Conservation (phyloP, 805 yeast species). For the Lachancea cidri region DNA sequence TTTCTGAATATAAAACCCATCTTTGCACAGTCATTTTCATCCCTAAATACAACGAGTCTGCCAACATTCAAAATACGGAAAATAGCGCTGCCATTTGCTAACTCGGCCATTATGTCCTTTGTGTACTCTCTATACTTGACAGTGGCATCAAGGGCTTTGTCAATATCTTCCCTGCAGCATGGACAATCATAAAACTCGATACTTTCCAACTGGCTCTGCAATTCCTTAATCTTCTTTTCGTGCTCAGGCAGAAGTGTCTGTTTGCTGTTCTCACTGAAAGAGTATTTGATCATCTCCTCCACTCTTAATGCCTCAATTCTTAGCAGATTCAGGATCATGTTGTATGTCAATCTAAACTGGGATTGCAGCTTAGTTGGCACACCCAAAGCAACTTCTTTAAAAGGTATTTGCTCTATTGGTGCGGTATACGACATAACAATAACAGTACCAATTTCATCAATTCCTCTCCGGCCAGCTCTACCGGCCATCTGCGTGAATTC, state of each 20-base stretch:
- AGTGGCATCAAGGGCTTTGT: slow-evolving; percentile 40
- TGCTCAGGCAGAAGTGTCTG: slow-evolving; percentile 86
- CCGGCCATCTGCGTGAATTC: slow-evolving; percentile 99
- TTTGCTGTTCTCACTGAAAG: slow-evolving; percentile 86
- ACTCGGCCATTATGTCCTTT: slow-evolving; percentile 42
- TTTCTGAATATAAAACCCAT: slow-evolving; percentile 50
- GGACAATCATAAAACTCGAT: slow-evolving; percentile 35
- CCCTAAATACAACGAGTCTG: slow-evolving; percentile 53
- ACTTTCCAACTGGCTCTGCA: slow-evolving; percentile 43
- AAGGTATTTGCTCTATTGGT: slow-evolving; percentile 50
- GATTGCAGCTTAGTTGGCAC: slow-evolving; percentile 84
- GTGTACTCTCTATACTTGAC: slow-evolving; percentile 43
- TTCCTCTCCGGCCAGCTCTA: slow-evolving; percentile 96
- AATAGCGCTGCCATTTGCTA: slow-evolving; percentile 44
- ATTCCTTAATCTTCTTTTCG: slow-evolving; percentile 54
- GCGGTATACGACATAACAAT: slow-evolving; percentile 80
- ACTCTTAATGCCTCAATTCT: slow-evolving; percentile 92
- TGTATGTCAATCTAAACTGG: slow-evolving; percentile 91
- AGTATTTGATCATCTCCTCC: slow-evolving; percentile 97
- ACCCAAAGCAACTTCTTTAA: slow-evolving; percentile 82
- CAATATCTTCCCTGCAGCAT: slow-evolving; percentile 39
- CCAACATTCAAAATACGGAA: slow-evolving; percentile 49
- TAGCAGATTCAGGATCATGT: slow-evolving; percentile 86
- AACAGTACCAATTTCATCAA: slow-evolving; percentile 91
- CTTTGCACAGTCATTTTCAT: slow-evolving; percentile 34